Base-by-base conservation (phyloP, 1,284 basidiomycete species). In the Xerocomus cyaneibrunnescens region DNA sequence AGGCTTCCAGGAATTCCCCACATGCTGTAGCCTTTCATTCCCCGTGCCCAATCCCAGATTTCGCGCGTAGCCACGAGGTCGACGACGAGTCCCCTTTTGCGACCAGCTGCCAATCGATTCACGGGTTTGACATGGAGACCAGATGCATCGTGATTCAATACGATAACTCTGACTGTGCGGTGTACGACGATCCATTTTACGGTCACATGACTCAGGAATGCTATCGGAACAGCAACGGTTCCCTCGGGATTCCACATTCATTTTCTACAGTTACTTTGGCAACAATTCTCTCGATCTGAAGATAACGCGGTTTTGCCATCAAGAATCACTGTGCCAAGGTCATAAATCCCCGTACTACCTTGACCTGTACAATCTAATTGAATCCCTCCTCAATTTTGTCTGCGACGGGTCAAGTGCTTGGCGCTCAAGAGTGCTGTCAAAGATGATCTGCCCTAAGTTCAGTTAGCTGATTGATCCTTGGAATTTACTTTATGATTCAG, bases 251-350 rank as follows among this genome's bases (percentile, higher is more conserved):
- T 34, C 42, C 23, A 30, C 34, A 10, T 22, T 9, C 35, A n/a
- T 27, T 27, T 27, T 27, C 25, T 34, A 5, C 6, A 39, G n/a
- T n/a, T n/a, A n/a, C n/a, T n/a, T n/a, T n/a, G n/a, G n/a, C n/a
- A 9, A 14, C 30, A 21, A 21, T 36, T 16, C 30, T 12, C 7
- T 22, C 35, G 32, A n/a, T 3, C 36, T 19, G n/a, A n/a, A n/a
- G 48, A 45, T 40, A 36, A 21, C 42, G 27, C n/a, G 17, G n/a
- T 22, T 34, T 35, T 38, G 47, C 19, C 34, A 3, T 21, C 34
- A 25, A 59, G 47, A 40, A 21, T 43, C 32, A 25, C 44, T 36
- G 31, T 58, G 9, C 40, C 46, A 34, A 58, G 32, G 21, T 25
- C 37, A 17, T 7, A 34, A 17, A 31, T 7, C n/a, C n/a, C n/a